Conservation (phyloP, 768 basidiomycete genomes). For the Termitomyces sp. region DNA sequence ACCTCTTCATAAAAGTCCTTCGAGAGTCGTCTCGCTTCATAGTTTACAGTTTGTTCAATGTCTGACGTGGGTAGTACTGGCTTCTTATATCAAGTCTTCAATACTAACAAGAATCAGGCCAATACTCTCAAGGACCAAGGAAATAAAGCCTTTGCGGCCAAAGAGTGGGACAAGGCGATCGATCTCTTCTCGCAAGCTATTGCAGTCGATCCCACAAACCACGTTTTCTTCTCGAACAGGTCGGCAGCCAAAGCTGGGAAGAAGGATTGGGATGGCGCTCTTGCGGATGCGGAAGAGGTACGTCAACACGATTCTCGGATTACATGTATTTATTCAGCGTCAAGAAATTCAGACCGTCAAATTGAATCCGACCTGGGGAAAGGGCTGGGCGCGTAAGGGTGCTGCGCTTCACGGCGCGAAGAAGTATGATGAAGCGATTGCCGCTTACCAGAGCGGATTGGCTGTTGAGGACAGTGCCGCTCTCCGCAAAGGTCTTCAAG, state of each 20-base stretch:
- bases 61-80: constrained; percentile 30
- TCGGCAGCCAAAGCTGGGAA: constrained; percentile 90
- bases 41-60: constrained; percentile 24
- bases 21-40: constrained; percentile 18
- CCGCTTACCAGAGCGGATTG: constrained; percentile 78
- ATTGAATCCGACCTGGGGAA: constrained; percentile 79
- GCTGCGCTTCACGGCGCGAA: constrained; percentile 86
- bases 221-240: constrained; percentile 90
- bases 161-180: constrained; percentile 88
- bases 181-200: constrained; percentile 81
- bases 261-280: constrained; percentile 69
- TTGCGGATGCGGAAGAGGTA: constrained; percentile 90
- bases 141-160: constrained; percentile 94
- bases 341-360: constrained; percentile 59
- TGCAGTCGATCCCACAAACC: constrained; percentile 75
- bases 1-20: constrained; percentile 13
- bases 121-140: constrained; percentile 83
- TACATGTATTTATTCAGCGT: constrained; percentile 11
- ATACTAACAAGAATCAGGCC: constrained; percentile 22
- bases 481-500: constrained; percentile 82
- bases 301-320: constrained; percentile 16
- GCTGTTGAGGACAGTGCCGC: constrained; percentile 80
- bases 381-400: constrained; percentile 89
- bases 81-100: not conserved
- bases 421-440: constrained; percentile 79